These are phyloP conservation scores for Psilocybe azurescens DNA, from an alignment of 768 basidiomycete species.

Conservation along the genomic window DNA sequence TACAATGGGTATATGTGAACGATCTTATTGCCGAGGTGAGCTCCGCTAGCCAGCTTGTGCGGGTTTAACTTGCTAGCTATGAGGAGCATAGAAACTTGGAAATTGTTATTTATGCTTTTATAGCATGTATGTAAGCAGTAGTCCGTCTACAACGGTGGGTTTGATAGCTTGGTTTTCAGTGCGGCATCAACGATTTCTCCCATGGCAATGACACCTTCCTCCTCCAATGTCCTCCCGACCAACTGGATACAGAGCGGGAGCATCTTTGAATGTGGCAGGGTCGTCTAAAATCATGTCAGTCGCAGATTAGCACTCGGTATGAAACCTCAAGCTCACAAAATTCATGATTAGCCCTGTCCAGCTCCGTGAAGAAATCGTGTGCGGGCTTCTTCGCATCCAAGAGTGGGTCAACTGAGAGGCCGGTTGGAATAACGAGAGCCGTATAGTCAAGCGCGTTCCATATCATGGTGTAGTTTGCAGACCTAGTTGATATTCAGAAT, in stretches of 20 bases:
- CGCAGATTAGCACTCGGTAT: neutral
- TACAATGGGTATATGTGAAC: neutral
- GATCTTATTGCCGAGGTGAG: too few species aligned
- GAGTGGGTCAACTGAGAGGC: conserved; percentile 59
- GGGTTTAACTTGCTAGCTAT: too few species aligned
- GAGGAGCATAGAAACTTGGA: neutral
- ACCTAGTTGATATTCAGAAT: neutral
- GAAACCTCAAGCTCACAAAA: neutral
- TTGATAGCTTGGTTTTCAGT: conserved; percentile 34
- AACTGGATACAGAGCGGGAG: conserved; percentile 73
- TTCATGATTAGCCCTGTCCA: conserved; percentile 51
- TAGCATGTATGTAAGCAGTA: neutral
- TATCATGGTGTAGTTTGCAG: conserved; percentile 49
- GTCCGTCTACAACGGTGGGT: neutral
- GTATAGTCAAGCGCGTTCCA: conserved; percentile 75
- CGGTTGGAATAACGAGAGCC: conserved; percentile 60
- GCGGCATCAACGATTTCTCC: conserved; percentile 67
- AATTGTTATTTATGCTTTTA: neutral
- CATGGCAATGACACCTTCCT: conserved; percentile 76
- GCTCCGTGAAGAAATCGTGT: conserved; percentile 48
- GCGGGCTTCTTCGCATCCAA: conserved; percentile 53
- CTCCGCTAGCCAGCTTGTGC: too few species aligned
- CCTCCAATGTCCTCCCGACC: conserved; percentile 72
- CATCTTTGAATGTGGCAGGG: conserved; percentile 57
- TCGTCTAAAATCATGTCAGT: conserved; percentile 46